phyloP scores from a whole-genome alignment of 139 green algal species.

The Monoraphidium neglectum region DNA sequence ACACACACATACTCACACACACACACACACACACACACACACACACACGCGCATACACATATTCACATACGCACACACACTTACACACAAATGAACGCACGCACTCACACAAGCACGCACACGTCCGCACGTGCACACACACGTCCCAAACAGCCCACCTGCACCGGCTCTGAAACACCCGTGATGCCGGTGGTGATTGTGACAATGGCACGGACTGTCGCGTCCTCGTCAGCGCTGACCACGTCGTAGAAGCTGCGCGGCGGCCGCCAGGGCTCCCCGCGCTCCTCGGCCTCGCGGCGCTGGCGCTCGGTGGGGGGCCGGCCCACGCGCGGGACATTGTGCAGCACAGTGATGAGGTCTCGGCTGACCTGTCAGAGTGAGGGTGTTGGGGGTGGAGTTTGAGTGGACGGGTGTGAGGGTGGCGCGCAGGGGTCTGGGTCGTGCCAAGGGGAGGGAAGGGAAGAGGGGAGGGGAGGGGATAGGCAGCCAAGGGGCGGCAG shows the following conservation, averaged over 20 bases:
- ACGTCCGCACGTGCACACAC: too few relatives aligned
- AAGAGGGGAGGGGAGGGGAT: too few relatives aligned
- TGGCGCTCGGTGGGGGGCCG: slow-evolving; percentile 59
- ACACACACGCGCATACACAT: too few relatives aligned
- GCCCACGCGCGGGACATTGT: slow-evolving; percentile 66
- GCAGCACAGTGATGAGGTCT: slow-evolving; percentile 72
- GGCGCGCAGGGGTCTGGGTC: background rate
- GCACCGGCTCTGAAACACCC: slow-evolving; percentile 80
- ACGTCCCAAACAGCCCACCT: slow-evolving; percentile 16
- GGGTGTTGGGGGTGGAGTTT: slow-evolving; percentile 6
- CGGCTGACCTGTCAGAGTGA: slow-evolving; percentile 46
- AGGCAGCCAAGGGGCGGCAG: too few relatives aligned
- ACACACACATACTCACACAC: too few relatives aligned
- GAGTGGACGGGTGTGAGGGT: background rate
- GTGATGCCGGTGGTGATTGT: slow-evolving; percentile 81
- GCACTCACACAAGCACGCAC: too few relatives aligned
- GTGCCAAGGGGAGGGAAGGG: too few relatives aligned
- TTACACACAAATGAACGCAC: too few relatives aligned
- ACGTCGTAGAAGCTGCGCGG: slow-evolving; percentile 68
- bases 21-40: too few relatives aligned
- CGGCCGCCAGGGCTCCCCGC: slow-evolving; percentile 39
- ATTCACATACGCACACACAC: too few relatives aligned
- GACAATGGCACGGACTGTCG: slow-evolving; percentile 74
- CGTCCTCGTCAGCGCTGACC: slow-evolving; percentile 78
- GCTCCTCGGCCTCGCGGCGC: slow-evolving; percentile 30